Conservation (phyloP, 2,329 filamentous ascomycete species). For the Fusarium circinatum region DNA sequence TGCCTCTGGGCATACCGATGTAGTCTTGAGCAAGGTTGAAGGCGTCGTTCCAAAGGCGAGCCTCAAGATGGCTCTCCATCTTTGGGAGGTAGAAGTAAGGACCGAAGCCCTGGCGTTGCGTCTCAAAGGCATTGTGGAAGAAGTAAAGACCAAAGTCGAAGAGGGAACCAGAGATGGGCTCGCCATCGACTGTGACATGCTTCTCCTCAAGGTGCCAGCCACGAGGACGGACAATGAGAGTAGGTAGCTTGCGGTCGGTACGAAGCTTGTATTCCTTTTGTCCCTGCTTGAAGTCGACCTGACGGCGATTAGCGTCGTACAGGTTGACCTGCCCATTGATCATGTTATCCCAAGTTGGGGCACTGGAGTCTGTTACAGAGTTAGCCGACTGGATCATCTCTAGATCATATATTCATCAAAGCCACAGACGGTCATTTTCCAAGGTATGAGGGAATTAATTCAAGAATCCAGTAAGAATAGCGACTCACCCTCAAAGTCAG, state of each 20-base stretch:
- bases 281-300: slow-evolving; percentile 96
- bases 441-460: neutral
- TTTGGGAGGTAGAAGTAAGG: slow-evolving; percentile 99
- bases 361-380: slow-evolving; percentile 77
- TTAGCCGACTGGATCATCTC: slow-evolving; percentile 19
- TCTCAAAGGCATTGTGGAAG: slow-evolving; percentile 95
- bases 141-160: slow-evolving; percentile 99
- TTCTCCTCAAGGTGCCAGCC: slow-evolving; percentile 99
- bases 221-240: slow-evolving; percentile 91
- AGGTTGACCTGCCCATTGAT: slow-evolving; percentile 98
- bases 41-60: slow-evolving; percentile 96
- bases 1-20: slow-evolving; percentile 88
- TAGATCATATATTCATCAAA: neutral
- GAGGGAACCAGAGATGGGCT: slow-evolving; percentile 89
- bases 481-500: slow-evolving; percentile 89
- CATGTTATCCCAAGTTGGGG: slow-evolving; percentile 99
- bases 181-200: slow-evolving; percentile 94
- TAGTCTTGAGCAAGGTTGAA: slow-evolving; percentile 97
- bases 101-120: slow-evolving; percentile 83
- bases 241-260: slow-evolving; percentile 85
- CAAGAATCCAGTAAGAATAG: neutral
- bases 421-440: neutral
- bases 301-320: slow-evolving; percentile 91
- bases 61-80: slow-evolving; percentile 98
- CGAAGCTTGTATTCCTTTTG: slow-evolving; percentile 97